phyloP scores from a whole-genome alignment of 176 grass and related monocot genomes.

The Leersia perrieri region DNA sequence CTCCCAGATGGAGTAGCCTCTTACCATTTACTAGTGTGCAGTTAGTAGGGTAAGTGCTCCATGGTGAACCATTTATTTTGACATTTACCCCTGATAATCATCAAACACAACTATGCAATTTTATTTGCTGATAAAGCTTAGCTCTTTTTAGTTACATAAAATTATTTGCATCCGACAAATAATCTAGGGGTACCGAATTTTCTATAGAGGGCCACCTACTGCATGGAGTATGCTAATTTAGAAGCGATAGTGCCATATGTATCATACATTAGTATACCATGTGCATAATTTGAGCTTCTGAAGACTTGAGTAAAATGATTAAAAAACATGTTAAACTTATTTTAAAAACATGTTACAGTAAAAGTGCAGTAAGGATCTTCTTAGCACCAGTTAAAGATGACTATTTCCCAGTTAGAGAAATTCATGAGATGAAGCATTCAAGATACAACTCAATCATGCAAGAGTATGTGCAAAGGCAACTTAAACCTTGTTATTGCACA shows the following conservation, averaged over 20 bases:
- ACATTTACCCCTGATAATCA: too few species aligned
- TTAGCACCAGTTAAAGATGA: background rate
- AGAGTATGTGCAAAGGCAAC: background rate
- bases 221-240: background rate
- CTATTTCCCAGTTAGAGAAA: background rate
- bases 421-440: background rate
- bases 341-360: background rate
- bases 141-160: background rate
- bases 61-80: background rate
- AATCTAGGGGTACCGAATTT: background rate
- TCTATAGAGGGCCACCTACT: background rate
- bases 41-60: background rate
- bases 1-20: too few species aligned
- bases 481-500: background rate
- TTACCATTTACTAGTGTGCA: background rate
- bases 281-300: background rate
- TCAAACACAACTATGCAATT: too few species aligned
- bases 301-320: background rate
- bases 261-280: too few species aligned
- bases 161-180: background rate
- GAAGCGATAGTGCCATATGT: too few species aligned
- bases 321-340: background rate
- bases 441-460: background rate
- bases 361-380: background rate
- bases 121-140: background rate